Conservation (phyloP, 2,329 filamentous ascomycete species). For the Diaporthe capsici region DNA sequence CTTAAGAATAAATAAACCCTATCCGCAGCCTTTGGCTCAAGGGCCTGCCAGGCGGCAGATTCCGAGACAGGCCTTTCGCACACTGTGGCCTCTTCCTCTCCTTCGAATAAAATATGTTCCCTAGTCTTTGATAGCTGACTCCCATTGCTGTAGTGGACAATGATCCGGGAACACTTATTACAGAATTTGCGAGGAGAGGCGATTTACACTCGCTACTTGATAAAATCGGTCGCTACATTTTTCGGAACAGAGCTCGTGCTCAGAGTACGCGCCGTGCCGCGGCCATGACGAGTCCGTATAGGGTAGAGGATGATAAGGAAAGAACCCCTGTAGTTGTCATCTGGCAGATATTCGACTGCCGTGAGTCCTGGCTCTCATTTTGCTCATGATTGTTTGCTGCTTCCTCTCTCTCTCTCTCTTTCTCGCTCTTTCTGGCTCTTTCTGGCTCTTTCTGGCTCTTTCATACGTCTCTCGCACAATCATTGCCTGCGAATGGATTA, state of each 20-base stretch:
- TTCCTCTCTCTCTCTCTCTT: background rate
- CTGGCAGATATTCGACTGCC: slow-evolving; percentile 29
- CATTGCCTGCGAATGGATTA: background rate
- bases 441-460: no score
- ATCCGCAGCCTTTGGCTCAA: no score
- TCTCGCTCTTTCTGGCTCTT: no score
- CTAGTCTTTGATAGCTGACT: no score
- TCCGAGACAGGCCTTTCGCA: no score
- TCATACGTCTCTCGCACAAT: background rate
- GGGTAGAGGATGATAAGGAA: background rate
- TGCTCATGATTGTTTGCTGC: background rate
- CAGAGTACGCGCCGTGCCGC: no score
- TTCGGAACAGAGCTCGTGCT: background rate
- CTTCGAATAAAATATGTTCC: no score
- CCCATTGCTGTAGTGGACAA: background rate
- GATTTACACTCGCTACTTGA: background rate
- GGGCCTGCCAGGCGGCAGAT: no score
- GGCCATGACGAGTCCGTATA: background rate
- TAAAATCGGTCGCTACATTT: background rate
- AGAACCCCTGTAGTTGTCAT: background rate
- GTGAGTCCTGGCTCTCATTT: background rate
- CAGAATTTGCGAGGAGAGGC: background rate
- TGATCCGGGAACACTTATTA: background rate
- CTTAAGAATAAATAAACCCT: no score
- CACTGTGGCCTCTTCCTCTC: no score